Evolutionary conservation across 352 stramenopile species (phyloP), one percentile per base, ranked within the genome.

Genomic region (Phytophthora sp.): DNA sequence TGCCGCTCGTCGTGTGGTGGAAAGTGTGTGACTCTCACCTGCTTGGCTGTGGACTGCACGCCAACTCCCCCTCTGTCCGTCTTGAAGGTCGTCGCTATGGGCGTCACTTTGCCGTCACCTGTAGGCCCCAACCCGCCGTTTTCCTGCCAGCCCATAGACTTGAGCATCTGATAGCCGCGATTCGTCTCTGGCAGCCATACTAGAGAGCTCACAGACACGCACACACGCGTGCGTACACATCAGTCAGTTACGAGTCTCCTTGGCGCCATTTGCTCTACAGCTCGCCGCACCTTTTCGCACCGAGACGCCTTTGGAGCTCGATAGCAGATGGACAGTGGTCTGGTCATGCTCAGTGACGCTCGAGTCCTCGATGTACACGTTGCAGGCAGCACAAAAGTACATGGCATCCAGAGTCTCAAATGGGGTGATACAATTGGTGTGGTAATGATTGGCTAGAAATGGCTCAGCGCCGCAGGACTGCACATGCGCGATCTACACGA

Each of bases 161-260:
- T 77, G 31, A 91, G 69, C 62, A 89, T 57, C 39, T 86, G 71
- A 64, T 83, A 89, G 26, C 82, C 80, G 20, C 79, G 77, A 53
- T 90, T 90, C n/a, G 79, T 80, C 64, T 88, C 79, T 2, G 82
- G 79, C 35, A 90, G 70, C 82, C 82, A 90, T 16, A 88, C 74
- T 86, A 47, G 24, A 57, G 24, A 36, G n/a, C n/a, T n/a, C n/a
- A n/a, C n/a, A n/a, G n/a, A n/a, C n/a, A n/a, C 15, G 67, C 54
- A 57, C 12, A 63, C n/a, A n/a, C n/a, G n/a, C 38, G 26, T 21
- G 20, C 29, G 35, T 20, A 42, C 29, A 18, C 18, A 13, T 27
- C n/a, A n/a, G 35, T 35, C 45, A 51, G 36, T 47, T 9, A 59
- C 16, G 23, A 59, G 13, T 16, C 11, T n/a, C 15, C 1, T 4